Evolutionary conservation across 495 filamentous ascomycete genomes (phyloP), one percentile per base, ranked within the genome.

Genomic region (Immersiella caudata): DNA sequence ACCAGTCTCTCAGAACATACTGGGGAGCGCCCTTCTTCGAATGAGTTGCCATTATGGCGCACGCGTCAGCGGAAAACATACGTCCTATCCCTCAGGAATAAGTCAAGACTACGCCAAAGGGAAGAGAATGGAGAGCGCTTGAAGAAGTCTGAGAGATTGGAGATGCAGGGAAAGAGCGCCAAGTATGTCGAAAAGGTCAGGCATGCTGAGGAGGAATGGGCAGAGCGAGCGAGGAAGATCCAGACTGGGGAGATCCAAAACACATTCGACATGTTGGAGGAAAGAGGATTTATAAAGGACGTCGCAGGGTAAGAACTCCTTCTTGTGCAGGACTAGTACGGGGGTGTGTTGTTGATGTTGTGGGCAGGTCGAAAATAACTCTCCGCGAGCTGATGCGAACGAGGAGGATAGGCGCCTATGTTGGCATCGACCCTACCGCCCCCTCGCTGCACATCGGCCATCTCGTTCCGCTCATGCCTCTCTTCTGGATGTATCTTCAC

Each of bases 361-460:
- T 20, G n/a, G 14, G 35, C 68, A 76, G 75, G 84, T 22, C 83
- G 81, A 73, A 85, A 22, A 84, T 90, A 11, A 79, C 84, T n/a
- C 82, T 98, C 35, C 83, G 92, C 51, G 81, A 83, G 58, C 74
- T 96, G 11, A 85, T 97, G 78, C 89, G 84, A 7, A 76, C 82
- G 40, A 90, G 89, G 73, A 83, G 90, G 66, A 84, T 91, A 63
- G 91, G 91, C 33, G 88, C 88, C 60, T 99, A 99, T 74, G 90
- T 91, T 49, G 95, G 95, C 65, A 84, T 99, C 58, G 95, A 99
- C 71, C 93, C 95, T 14, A 97, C 96, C 0, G 96, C 94, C 3
- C 84, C 87, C 26, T 97, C 94, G 5, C 81, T 98, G 69, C 95
- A 99, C 75, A 82, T 98, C 63, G 95, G 95, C 33, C 93, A 99